Evolutionary conservation across 2,329 filamentous ascomycete species (phyloP).

Genomic region (Blastomyces emzantsi): DNA sequence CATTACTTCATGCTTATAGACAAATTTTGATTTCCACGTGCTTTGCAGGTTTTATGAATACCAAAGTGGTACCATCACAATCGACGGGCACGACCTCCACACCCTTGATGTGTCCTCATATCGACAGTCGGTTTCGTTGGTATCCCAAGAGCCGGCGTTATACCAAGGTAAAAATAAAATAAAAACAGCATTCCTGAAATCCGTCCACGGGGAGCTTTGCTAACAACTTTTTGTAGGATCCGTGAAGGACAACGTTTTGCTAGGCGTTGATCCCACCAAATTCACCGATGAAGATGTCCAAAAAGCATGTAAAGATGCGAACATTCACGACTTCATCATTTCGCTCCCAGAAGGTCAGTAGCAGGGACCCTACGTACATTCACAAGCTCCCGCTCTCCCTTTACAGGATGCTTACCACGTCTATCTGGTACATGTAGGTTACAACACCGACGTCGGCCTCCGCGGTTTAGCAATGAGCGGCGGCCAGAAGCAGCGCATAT

Average conservation of each 20-base stretch:
- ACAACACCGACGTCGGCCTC: slow-evolving; percentile 41
- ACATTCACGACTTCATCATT: slow-evolving; percentile 46
- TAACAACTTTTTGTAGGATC: slow-evolving; percentile 15
- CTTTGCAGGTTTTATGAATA: slow-evolving; percentile 17
- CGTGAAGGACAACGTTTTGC: slow-evolving; percentile 40
- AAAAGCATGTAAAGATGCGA: slow-evolving; percentile 43
- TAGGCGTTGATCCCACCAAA: slow-evolving; percentile 35
- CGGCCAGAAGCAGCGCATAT: slow-evolving; percentile 49
- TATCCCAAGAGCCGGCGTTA: slow-evolving; percentile 38
- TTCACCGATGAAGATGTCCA: slow-evolving; percentile 35
- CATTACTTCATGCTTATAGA: not conserved
- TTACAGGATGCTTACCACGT: not conserved
- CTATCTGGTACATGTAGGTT: slow-evolving; percentile 20
- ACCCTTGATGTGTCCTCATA: slow-evolving; percentile 25
- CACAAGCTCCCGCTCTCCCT: not conserved
- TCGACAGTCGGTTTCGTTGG: slow-evolving; percentile 27
- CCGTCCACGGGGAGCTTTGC: slow-evolving; percentile 8
- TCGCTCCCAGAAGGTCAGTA: slow-evolving; percentile 41
- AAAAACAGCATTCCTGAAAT: not conserved
- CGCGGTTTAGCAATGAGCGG: slow-evolving; percentile 45
- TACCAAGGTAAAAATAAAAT: slow-evolving; percentile 31
- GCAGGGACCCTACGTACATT: not conserved
- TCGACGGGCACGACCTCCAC: slow-evolving; percentile 28
- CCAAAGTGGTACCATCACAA: slow-evolving; percentile 28
- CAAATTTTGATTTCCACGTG: not conserved